Evolutionary conservation across 495 filamentous ascomycete species (phyloP), one percentile per base, ranked within the genome.

Genomic region (Tirmania nivea): DNA sequence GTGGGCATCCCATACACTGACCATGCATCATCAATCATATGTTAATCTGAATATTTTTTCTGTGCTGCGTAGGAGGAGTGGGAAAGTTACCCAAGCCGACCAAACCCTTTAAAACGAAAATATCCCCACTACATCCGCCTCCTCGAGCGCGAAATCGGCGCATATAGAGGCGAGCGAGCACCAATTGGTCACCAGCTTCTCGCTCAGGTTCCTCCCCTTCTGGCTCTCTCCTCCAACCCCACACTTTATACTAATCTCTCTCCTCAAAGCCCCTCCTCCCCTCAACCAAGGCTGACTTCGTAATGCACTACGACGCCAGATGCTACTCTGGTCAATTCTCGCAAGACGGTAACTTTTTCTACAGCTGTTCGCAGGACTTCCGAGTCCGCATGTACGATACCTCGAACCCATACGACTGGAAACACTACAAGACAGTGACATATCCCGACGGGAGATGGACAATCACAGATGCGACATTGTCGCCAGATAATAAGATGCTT

Each of bases 311-410:
- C 60, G 75, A 85, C 52, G 74, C 78, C 12, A 78, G 83, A 49
- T 87, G 88, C 53, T 95, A 94, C 64, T 94, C 86, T 12, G 90
- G 90, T 6, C 90, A 97, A 65, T 97, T 95, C 63, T 93, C 85
- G 0, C 82, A 89, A 52, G 90, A 97, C 59, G 90, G 90, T 7
- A 94, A 94, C 69, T 95, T 95, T 69, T 97, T 94, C 67, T 97
- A 94, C 65, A 81, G 80, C n/a, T 89, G 83, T 59, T 80, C 79
- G 20, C 88, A 95, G 65, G 88, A 97, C 64, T 94, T 90, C 67
- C 78, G 76, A 53, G 86, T 97, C 12, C 81, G 88, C 19, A 86
- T 97, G 83, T 97, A 96, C 65, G 90, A 97, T 63, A 95, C 90
- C 0, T 92, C 86, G 1, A 94, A 95, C 55, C 90, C 90, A 0